Evolutionary conservation across 495 filamentous ascomycete genomes (phyloP), one percentile per base, ranked within the genome.

Genomic region (Bryoglossum gracile): DNA sequence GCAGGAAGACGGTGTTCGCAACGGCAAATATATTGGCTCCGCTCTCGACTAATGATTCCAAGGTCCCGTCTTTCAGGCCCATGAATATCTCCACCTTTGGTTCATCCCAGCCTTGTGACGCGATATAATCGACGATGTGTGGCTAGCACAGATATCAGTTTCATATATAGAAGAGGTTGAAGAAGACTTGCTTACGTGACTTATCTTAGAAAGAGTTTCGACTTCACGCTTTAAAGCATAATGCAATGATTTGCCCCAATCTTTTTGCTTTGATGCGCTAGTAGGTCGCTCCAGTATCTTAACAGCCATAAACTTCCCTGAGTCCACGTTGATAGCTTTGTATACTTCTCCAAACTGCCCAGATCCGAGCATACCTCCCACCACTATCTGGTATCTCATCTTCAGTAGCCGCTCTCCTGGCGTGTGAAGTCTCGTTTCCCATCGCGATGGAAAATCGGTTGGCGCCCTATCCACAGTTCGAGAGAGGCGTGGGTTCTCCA

Each of bases 271-370:
- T 46, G 52, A 58, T 55, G 18, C 23, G 46, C 26, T 19, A 34
- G 28, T 9, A 58, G 53, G 46, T 35, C 25, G 35, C 35, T 46
- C 8, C 23, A 58, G 30, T 58, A 47, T 47, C 38, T 56, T 56
- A 26, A 58, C 55, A 43, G 53, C 47, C 26, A 58, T 56, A 26
- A 55, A 42, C 44, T 55, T 58, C 45, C 55, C 55, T 19, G 46
- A 55, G 53, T 58, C 55, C 32, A 52, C 51, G 28, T 58, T 33
- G 46, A 58, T 52, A 32, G 19, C 11, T 51, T 58, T 55, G 41
- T 56, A 34, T 58, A 55, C 40, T 26, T 6, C 18, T 26, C 47
- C 52, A 48, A 55, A 49, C 51, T 54, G 51, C 46, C 51, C 46
- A 8, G 46, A 54, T 54, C 46, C 51, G 24, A 50, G 51, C 26